Evolutionary conservation across 2,329 filamentous ascomycete species (phyloP).

Genomic region (Lojkania enalia): DNA sequence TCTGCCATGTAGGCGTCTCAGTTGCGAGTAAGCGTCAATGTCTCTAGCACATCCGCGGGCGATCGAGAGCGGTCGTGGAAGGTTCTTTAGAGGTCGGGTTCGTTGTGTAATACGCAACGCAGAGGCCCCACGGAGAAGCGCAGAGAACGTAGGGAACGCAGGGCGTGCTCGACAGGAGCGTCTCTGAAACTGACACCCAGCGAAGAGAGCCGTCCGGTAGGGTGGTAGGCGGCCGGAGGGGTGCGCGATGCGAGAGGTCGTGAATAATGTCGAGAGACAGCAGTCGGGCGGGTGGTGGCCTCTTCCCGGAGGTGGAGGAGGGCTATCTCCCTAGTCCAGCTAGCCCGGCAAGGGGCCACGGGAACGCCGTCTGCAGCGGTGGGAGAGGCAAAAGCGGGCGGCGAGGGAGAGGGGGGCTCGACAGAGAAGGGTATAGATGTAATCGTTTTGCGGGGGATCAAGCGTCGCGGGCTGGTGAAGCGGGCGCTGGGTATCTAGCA

Average conservation of each 20-base stretch:
- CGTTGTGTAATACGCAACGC: constrained; percentile 18
- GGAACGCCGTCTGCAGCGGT: constrained; percentile 9
- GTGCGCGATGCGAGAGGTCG: too few relatives aligned
- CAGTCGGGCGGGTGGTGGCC: constrained; percentile 13
- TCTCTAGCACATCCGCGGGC: constrained; percentile 31
- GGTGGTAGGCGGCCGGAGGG: constrained; percentile 2
- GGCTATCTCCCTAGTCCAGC: constrained; percentile 21
- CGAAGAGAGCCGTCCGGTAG: constrained; percentile 2
- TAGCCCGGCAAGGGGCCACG: constrained; percentile 28
- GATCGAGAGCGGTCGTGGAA: constrained; percentile 11
- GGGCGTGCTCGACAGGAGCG: background rate
- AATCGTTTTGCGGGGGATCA: background rate
- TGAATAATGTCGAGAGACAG: background rate
- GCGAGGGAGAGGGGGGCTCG: background rate
- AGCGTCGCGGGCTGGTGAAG: background rate
- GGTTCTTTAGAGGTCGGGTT: constrained; percentile 21
- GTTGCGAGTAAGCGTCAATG: constrained; percentile 16
- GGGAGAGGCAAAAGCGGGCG: constrained; percentile 9
- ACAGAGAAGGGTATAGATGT: background rate
- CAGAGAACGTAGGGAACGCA: background rate
- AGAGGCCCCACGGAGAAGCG: constrained; percentile 17
- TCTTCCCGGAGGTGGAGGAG: constrained; percentile 15
- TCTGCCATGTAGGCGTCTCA: constrained; percentile 59
- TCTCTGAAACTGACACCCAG: background rate
- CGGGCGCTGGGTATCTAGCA: too few relatives aligned